phyloP scores from a whole-genome alignment of 139 green algal genomes.

The Picochlorum costavermella region DNA sequence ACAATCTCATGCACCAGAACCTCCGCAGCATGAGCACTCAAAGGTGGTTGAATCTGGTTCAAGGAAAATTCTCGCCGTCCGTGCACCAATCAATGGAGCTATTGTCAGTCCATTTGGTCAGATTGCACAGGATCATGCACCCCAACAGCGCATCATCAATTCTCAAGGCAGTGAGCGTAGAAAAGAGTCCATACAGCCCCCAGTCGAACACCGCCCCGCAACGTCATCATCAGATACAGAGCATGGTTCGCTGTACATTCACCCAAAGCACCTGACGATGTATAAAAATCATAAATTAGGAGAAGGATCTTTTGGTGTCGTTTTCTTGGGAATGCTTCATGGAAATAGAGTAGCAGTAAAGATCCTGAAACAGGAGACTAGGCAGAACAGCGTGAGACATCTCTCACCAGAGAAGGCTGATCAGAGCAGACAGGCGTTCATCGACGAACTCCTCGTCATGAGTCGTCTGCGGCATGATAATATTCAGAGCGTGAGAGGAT shows the following conservation, averaged over 20 bases:
- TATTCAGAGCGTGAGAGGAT: constrained; percentile 6
- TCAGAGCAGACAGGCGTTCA: neutral
- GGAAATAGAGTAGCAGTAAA: constrained; percentile 11
- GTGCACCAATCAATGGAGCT: neutral
- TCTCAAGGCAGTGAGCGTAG: neutral
- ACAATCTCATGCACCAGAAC: neutral
- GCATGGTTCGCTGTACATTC: neutral
- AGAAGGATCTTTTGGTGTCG: constrained; percentile 8
- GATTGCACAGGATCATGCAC: neutral
- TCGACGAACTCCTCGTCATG: constrained; percentile 5
- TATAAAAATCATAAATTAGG: constrained; percentile 2
- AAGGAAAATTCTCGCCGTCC: neutral
- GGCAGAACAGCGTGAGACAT: neutral
- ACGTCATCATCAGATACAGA: neutral
- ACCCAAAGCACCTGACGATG: neutral
- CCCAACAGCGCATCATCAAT: neutral
- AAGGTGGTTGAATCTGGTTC: too few relatives aligned
- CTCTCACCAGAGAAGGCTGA: neutral
- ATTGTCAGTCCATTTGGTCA: neutral
- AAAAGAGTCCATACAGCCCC: neutral
- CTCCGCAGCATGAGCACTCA: neutral
- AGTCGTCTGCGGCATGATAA: constrained; percentile 4
- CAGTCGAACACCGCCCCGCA: too few relatives aligned
- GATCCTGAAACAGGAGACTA: neutral
- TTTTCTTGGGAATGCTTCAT: neutral